These are phyloP conservation scores for Arthroderma sp. DNA, from an alignment of 2,329 filamentous ascomycete genomes.

Conservation along the genomic window DNA sequence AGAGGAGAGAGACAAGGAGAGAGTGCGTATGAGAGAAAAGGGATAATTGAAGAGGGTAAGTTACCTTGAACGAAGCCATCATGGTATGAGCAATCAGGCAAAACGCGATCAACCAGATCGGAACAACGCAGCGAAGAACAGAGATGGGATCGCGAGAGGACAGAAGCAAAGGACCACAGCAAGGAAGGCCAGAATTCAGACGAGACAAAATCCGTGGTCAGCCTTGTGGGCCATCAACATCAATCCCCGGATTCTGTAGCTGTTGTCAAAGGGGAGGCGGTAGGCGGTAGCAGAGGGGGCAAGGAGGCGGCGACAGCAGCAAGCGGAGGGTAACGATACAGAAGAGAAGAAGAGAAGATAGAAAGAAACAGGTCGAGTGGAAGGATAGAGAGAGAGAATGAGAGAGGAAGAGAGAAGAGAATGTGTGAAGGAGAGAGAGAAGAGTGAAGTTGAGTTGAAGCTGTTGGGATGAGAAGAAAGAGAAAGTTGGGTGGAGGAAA, in stretches of 20 bases:
- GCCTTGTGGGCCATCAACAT: too few species aligned
- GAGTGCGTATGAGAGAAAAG: background rate
- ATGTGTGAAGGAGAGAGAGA: background rate
- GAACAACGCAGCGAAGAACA: too few species aligned
- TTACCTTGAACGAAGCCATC: slow-evolving; percentile 7
- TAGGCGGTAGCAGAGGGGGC: background rate
- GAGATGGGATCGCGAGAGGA: too few species aligned
- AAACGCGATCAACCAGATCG: too few species aligned
- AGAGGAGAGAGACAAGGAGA: background rate
- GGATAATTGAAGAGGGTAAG: background rate
- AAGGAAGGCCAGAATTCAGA: too few species aligned
- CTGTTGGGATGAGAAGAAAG: background rate
- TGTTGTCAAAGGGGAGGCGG: background rate
- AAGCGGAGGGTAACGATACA: background rate
- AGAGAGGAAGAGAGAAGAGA: background rate
- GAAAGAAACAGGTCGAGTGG: background rate
- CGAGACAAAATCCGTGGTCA: too few species aligned
- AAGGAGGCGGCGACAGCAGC: background rate
- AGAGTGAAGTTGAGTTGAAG: too few species aligned
- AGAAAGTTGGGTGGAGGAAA: background rate
- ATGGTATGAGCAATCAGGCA: background rate
- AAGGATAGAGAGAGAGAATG: background rate
- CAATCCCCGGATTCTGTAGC: too few species aligned
- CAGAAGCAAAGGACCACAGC: too few species aligned
- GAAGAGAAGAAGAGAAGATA: background rate